phyloP scores from a whole-genome alignment of 2,329 filamentous ascomycete genomes.

The Dichotomopilus funicola region DNA sequence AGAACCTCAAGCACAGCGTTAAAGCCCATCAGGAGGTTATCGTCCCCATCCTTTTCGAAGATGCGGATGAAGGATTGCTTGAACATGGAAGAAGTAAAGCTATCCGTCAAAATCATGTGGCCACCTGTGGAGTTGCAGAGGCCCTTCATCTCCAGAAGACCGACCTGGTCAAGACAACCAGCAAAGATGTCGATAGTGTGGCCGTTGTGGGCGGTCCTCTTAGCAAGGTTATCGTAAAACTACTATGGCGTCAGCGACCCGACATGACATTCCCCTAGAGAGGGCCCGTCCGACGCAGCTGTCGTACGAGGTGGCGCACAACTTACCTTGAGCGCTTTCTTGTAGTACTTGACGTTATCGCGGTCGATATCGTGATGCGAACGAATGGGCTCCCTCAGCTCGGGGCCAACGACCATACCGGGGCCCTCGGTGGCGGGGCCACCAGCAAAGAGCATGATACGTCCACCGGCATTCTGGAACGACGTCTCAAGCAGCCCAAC shows the following conservation, averaged over 20 bases:
- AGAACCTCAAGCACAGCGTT: constrained; percentile 93
- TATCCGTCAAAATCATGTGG: constrained; percentile 97
- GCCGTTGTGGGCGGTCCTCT: constrained; percentile 90
- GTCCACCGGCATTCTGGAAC: constrained; percentile 89
- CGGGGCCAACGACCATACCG: constrained; percentile 92
- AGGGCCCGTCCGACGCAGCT: not conserved
- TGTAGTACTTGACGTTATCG: constrained; percentile 99
- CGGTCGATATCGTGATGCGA: constrained; percentile 98
- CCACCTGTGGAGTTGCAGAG: constrained; percentile 93
- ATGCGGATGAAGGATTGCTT: constrained; percentile 96
- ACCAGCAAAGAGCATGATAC: constrained; percentile 96
- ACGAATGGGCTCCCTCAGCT: constrained; percentile 91
- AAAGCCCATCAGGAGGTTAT: constrained; percentile 96
- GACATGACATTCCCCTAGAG: not conserved
- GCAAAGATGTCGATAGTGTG: constrained; percentile 98
- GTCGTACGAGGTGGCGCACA: not conserved
- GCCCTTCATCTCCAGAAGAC: constrained; percentile 95
- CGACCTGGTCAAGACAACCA: constrained; percentile 94
- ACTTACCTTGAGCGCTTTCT: constrained; percentile 88
- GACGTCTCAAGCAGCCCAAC: constrained; percentile 88
- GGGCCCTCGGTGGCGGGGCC: constrained; percentile 93
- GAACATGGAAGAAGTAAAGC: constrained; percentile 98
- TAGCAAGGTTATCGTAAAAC: constrained; percentile 93
- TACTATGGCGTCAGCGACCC: constrained; percentile 34
- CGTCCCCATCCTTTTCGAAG: constrained; percentile 93